Evolutionary conservation across 2,329 filamentous ascomycete genomes (phyloP), one percentile per base, ranked within the genome.

Genomic region (Aspergillus ruber): DNA sequence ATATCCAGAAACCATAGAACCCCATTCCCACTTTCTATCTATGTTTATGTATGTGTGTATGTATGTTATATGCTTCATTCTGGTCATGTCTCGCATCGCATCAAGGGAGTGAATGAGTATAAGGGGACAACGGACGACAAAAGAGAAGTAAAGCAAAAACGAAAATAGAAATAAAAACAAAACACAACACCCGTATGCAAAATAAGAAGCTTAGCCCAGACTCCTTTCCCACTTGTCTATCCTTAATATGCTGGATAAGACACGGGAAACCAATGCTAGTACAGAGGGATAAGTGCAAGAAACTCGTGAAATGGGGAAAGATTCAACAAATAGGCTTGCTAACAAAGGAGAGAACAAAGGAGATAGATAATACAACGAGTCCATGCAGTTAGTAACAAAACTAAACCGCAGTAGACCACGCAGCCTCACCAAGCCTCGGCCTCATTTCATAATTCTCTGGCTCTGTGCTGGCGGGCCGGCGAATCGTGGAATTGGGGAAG

Each of bases 381-480:
- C 7, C 13, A 18, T 20, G 25, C 17, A 9, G 33, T 36, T 9
- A n/a, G 17, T 21, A 6, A 36, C 17, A 6, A 20, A 17, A 27
- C 43, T 59, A 65, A 20, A 69, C 66, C 8, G 67, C 50, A 20
- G 67, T 68, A 12, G 66, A 63, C 67, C 67, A 70, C 41, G 61
- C 54, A 43, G 62, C 61, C 42, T 67, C 62, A 25, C 60, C 59
- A 48, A 68, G 49, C 47, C 63, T 65, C 21, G 80, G 74, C 66
- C 82, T 85, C 53, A 80, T 72, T 40, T 84, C 81, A 56, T 84
- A 86, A 47, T 78, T 75, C 46, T 82, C 76, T 6, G 85, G 83
- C 63, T 93, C 86, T 3, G 86, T 81, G 75, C 86, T 89, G 56
- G 86, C 84, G 3, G 85, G 84, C 50, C 86, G 79, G 48, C 86